Percentiles rank a stretch among this genome's conserved stretches.
phyloP scores from a whole-genome alignment of 1,139 yeast species.

The Hanseniaspora gamundiae region DNA sequence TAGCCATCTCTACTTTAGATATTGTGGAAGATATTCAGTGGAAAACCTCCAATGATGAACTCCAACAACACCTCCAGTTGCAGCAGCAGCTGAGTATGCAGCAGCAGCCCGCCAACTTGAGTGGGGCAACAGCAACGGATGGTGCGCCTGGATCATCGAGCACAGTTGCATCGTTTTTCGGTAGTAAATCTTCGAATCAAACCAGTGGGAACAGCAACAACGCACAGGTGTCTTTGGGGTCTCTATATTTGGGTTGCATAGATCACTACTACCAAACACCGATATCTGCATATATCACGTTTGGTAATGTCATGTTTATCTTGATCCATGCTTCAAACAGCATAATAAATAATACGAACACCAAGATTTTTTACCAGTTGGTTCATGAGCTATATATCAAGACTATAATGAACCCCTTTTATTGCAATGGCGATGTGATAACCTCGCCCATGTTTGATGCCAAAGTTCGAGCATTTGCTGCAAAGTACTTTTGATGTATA shows the following conservation, averaged over 20 bases:
- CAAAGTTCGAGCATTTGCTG: slow-evolving; percentile 58
- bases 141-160: not conserved
- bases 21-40: slow-evolving; percentile 83
- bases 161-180: not conserved
- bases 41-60: slow-evolving; percentile 34
- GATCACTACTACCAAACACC: slow-evolving; percentile 78
- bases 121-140: not conserved
- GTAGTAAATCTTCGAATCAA: not conserved
- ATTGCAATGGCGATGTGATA: slow-evolving; percentile 63
- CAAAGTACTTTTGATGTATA: slow-evolving; percentile 45
- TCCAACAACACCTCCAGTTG: slow-evolving; percentile 21
- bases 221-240: not conserved
- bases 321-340: slow-evolving; percentile 52
- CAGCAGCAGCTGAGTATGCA: not conserved
- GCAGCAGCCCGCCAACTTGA: not conserved
- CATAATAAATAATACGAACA: slow-evolving; percentile 10
- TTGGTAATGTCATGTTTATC: slow-evolving; percentile 74
- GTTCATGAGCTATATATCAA: slow-evolving; percentile 82
- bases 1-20: slow-evolving; percentile 80
- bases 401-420: slow-evolving; percentile 78
- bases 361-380: slow-evolving; percentile 68
- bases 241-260: slow-evolving; percentile 48
- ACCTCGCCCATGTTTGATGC: slow-evolving; percentile 65
- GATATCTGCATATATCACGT: slow-evolving; percentile 76
- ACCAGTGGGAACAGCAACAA: slow-evolving; percentile 3